Percentiles rank a stretch among this genome's conserved stretches.
phyloP scores from a whole-genome alignment of 306 rosid genomes.

The Dryas octopetala region DNA sequence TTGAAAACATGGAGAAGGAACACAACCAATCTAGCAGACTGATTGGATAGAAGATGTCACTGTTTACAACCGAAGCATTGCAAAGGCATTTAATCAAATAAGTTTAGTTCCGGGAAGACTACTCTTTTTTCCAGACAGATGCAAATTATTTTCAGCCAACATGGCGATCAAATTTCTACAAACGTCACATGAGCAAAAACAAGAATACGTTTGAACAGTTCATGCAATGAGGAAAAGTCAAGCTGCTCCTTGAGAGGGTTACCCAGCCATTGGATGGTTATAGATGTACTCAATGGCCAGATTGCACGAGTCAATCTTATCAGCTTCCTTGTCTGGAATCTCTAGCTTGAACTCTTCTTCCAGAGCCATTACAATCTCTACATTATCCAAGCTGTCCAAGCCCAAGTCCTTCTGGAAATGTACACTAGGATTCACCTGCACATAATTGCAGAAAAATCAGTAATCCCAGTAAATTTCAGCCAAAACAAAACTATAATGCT shows the following conservation, averaged over 20 bases:
- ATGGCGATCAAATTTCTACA: conserved; percentile 28
- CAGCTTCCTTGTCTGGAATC: conserved; percentile 96
- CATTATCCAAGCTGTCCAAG: conserved; percentile 94
- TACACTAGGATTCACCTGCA: conserved; percentile 72
- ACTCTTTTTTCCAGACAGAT: conserved; percentile 33
- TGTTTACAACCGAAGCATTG: conserved; percentile 10
- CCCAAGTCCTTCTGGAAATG: conserved; percentile 95
- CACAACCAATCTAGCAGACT: conserved; percentile 6
- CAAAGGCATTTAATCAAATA: not conserved
- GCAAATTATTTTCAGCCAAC: conserved; percentile 51
- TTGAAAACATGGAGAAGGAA: not conserved
- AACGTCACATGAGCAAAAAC: conserved; percentile 21
- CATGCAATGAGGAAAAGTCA: conserved; percentile 1
- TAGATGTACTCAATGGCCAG: conserved; percentile 89
- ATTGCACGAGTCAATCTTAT: conserved; percentile 67
- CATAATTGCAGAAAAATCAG: conserved; percentile 14
- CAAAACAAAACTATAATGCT: not conserved
- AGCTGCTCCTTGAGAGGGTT: conserved; percentile 9
- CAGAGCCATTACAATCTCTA: conserved; percentile 94
- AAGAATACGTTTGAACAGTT: conserved; percentile 21
- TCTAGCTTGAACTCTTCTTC: conserved; percentile 98
- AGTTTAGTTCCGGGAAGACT: conserved; percentile 25
- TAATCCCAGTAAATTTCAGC: conserved; percentile 6
- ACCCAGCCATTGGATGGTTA: conserved; percentile 91
- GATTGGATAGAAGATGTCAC: not conserved